Conservation (phyloP, 225 moss, liverwort and hornwort genomes). For the Ulota crispa region DNA sequence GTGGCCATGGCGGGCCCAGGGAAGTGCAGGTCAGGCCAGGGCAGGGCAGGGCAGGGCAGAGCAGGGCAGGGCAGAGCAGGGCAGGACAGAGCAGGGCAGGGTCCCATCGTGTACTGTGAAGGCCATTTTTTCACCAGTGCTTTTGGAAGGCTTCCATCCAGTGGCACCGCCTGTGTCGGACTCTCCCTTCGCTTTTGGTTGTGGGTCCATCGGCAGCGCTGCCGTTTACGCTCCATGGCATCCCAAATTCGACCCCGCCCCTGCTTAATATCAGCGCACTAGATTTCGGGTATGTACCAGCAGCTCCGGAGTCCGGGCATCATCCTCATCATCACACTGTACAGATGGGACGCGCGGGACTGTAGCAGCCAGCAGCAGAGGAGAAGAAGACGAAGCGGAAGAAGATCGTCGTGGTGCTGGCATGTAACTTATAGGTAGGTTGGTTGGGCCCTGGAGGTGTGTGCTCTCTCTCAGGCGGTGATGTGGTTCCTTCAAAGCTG, state of each 20-base stretch:
- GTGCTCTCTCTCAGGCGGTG: constrained; percentile 27
- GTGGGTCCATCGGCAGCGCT: not conserved
- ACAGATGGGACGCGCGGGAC: constrained; percentile 22
- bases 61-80: not conserved
- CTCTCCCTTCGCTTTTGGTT: not conserved
- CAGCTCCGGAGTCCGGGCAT: constrained; percentile 31
- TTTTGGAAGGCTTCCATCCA: not conserved
- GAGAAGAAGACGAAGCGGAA: constrained; percentile 1
- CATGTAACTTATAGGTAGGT: constrained; percentile 27
- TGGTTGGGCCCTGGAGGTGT: not conserved
- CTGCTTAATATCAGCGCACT: constrained; percentile 20
- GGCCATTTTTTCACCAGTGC: not conserved
- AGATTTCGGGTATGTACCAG: constrained; percentile 46
- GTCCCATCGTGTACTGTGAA: not conserved
- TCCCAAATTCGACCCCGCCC: constrained; percentile 18
- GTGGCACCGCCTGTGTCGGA: not conserved
- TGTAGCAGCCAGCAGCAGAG: constrained; percentile 1
- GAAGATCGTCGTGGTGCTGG: constrained; percentile 29
- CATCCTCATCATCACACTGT: constrained; percentile 51
- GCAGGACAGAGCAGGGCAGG: not conserved
- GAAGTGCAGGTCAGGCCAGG: not conserved
- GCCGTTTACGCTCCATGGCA: constrained; percentile 7
- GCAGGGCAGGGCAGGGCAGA: not conserved
- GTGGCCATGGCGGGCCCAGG: constrained; percentile 19
- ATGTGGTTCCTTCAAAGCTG: constrained; percentile 17